Percentiles rank a stretch among this genome's conserved stretches.
Conservation (phyloP, 148 eudicot genomes). For the Chenopodium berlandieri region DNA sequence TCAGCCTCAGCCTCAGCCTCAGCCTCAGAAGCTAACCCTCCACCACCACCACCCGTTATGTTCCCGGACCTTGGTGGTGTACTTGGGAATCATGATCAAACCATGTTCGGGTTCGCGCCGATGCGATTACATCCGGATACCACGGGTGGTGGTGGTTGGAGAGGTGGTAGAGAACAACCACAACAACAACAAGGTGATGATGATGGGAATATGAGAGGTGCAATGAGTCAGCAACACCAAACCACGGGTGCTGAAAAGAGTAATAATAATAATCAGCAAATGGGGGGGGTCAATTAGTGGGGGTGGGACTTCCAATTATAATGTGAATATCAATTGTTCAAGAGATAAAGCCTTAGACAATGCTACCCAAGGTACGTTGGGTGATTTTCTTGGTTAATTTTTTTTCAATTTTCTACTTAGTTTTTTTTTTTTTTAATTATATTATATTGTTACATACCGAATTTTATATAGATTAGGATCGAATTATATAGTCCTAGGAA, state of each 20-base stretch:
- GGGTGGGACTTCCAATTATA: slow-evolving; percentile 17
- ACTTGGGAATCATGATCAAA: neutral
- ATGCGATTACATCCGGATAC: neutral
- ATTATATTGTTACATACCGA: neutral
- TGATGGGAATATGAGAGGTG: neutral
- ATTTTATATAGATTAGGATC: neutral
- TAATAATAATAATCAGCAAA: slow-evolving; percentile 19
- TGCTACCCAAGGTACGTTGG: slow-evolving; percentile 28
- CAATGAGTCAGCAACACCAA: slow-evolving; percentile 7
- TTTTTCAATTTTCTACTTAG: neutral
- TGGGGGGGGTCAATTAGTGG: slow-evolving; percentile 27
- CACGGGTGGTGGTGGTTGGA: slow-evolving; percentile 15
- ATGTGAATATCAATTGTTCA: slow-evolving; percentile 14
- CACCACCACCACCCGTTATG: neutral
- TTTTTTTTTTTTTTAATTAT: neutral
- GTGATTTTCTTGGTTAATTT: slow-evolving; percentile 22
- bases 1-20: neutral
- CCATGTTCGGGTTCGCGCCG: slow-evolving; percentile 19
- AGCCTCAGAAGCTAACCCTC: neutral
- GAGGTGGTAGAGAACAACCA: neutral
- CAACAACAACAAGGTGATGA: neutral
- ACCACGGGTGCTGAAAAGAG: neutral
- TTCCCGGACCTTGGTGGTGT: slow-evolving; percentile 16
- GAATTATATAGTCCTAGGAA: slow-evolving; percentile 10
- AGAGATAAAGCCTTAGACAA: neutral